Evolutionary conservation across 768 basidiomycete species (phyloP).

Genomic region (Leccinum barrowsii): DNA sequence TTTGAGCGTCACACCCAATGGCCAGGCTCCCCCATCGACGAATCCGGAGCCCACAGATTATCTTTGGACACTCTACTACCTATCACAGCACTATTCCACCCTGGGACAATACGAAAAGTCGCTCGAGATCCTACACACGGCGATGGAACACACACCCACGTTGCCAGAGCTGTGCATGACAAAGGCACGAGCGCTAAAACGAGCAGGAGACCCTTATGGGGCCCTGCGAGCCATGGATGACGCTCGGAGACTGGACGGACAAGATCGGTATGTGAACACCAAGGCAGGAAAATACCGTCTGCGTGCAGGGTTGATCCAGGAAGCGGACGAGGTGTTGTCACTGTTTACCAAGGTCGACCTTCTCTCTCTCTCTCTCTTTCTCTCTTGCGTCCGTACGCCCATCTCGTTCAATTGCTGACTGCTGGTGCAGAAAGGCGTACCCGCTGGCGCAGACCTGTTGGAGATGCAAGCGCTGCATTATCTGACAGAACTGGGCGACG

Average conservation of each 20-base stretch:
- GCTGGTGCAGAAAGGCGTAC: constrained; percentile 78
- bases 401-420: constrained; percentile 4
- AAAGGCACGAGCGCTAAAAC: constrained; percentile 81
- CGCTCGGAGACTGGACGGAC: constrained; percentile 82
- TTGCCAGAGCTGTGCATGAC: constrained; percentile 86
- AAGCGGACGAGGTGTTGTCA: constrained; percentile 71
- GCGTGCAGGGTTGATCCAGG: constrained; percentile 73
- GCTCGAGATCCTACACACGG: constrained; percentile 58
- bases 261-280: constrained; percentile 93
- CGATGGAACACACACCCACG: constrained; percentile 85
- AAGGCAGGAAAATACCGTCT: constrained; percentile 91
- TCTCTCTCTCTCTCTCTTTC: not conserved
- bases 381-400: not conserved
- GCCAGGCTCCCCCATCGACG: constrained; percentile 24
- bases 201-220: constrained; percentile 72
- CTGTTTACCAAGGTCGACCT: constrained; percentile 84
- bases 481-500: constrained; percentile 76
- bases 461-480: constrained; percentile 96
- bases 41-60: constrained; percentile 66
- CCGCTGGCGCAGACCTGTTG: constrained; percentile 76
- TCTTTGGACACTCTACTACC: constrained; percentile 94
- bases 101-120: constrained; percentile 47
- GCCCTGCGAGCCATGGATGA: constrained; percentile 78
- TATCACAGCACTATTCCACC: constrained; percentile 83
- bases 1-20: constrained; percentile 34